Base-by-base conservation (phyloP, 305 asterid species). In the Ilex paraguariensis region DNA sequence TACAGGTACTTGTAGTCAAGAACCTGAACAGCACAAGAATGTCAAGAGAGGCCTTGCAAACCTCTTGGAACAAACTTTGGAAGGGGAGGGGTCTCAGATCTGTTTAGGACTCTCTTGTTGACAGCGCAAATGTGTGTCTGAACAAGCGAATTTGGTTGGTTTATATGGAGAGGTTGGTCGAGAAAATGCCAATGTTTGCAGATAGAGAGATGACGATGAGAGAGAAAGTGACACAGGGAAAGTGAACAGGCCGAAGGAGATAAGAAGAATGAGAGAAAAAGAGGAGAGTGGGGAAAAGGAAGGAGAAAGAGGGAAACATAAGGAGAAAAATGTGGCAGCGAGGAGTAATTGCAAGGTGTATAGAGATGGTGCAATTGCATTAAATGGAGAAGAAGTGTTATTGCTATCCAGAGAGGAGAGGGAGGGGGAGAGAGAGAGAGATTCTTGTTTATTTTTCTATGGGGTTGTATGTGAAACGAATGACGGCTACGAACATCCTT, bases 321-420 rank as follows among this genome's bases (percentile, higher is more conserved):
- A 12, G 16, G 53, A 49, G 53, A 12, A 49, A 49, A 49, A 49
- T 11, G 16, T 49, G 53, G 28, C 5, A 49, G 53, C 14, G 13
- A 49, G 53, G 53, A 49, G 53, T 49, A 5, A 49, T 49, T 49
- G 53, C 53, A n/a, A 49, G 53, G 53, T 12, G 53, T n/a, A n/a
- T 49, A 49, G 53, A 49, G 53, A 45, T 49, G 53, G 53, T 49
- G 53, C 53, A 49, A 49, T 49, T 49, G 53, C 53, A 49, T 49
- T 49, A 49, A 49, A 49, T 49, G 53, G 53, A 49, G 53, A 49
- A n/a, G 53, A 49, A n/a, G 53, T 49, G 53, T 49, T 49, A 49
- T 49, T 49, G 53, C 53, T 49, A 49, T 49, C 53, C 53, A 49
- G 53, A 12, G 53, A 49, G 4, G 53, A 49, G 53, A 49, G 53